phyloP scores from a whole-genome alignment of 805 yeast genomes.

The Lachancea mirantina region DNA sequence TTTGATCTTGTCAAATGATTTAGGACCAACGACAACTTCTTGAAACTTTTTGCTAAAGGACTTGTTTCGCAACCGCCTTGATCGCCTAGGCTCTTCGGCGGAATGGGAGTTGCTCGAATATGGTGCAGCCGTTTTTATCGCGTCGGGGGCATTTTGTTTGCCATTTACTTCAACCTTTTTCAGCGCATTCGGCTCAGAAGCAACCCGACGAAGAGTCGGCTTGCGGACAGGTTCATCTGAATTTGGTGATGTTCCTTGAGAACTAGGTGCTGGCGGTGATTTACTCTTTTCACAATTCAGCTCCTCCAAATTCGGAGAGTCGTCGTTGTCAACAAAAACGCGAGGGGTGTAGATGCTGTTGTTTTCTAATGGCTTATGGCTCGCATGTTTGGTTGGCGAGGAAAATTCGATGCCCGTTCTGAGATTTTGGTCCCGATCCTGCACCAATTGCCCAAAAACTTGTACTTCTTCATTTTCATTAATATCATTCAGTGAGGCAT shows the following conservation, averaged over 20 bases:
- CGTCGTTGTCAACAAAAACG: too few species aligned
- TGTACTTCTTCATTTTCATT: slow-evolving; percentile 29
- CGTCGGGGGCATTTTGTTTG: neutral
- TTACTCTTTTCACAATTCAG: slow-evolving; percentile 3
- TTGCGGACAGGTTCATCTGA: slow-evolving; percentile 8
- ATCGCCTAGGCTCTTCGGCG: slow-evolving; percentile 23
- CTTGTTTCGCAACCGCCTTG: slow-evolving; percentile 35
- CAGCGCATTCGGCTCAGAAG: slow-evolving; percentile 72
- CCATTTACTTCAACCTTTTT: slow-evolving; percentile 22
- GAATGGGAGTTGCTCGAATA: neutral
- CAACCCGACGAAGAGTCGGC: slow-evolving; percentile 58
- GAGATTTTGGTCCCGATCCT: too few species aligned
- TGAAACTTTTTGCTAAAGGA: slow-evolving; percentile 61
- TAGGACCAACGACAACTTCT: slow-evolving; percentile 77
- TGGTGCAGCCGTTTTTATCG: neutral
- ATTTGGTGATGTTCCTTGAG: too few species aligned
- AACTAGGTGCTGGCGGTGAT: slow-evolving; percentile 3
- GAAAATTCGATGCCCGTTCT: too few species aligned
- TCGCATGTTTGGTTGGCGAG: too few species aligned
- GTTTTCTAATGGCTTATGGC: too few species aligned
- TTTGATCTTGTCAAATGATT: slow-evolving; percentile 80
- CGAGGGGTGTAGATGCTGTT: too few species aligned
- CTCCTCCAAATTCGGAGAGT: too few species aligned
- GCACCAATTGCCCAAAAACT: slow-evolving; percentile 8
- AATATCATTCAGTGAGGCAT: slow-evolving; percentile 29